Conservation (phyloP, 129 eudicot genomes). For the Flaveria bidentis region DNA sequence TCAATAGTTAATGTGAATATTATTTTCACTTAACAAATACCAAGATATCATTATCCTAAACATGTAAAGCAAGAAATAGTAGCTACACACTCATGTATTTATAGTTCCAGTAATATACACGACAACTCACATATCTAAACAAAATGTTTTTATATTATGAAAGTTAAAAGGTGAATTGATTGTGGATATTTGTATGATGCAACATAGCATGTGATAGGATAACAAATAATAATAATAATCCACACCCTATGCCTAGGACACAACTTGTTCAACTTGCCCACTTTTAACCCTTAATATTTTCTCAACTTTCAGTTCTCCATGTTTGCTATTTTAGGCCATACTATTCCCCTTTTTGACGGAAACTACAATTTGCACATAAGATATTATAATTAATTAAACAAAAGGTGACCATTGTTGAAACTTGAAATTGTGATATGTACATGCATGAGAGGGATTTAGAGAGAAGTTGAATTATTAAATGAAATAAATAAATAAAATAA, state of each 20-base stretch:
- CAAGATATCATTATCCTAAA: background rate
- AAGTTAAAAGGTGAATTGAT: background rate
- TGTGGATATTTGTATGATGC: slow-evolving; percentile 20
- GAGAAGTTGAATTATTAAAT: too few relatives aligned
- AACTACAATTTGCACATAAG: slow-evolving; percentile 33
- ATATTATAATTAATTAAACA: slow-evolving; percentile 35
- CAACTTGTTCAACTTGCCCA: slow-evolving; percentile 43
- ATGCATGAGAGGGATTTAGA: too few relatives aligned
- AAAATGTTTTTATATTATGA: background rate
- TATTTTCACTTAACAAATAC: background rate
- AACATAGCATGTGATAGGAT: slow-evolving; percentile 40
- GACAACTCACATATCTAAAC: background rate
- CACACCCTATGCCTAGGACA: slow-evolving; percentile 29
- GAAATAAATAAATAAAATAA: too few relatives aligned
- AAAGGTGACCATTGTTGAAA: slow-evolving; percentile 32
- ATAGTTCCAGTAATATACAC: background rate
- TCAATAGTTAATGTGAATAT: background rate
- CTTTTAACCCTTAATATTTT: slow-evolving; percentile 29
- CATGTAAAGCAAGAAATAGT: background rate
- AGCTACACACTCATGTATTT: background rate
- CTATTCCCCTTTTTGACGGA: slow-evolving; percentile 17
- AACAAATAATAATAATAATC: slow-evolving; percentile 20
- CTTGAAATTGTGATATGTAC: background rate
- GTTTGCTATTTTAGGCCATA: slow-evolving; percentile 35
- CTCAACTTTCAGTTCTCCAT: slow-evolving; percentile 25